Evolutionary conservation across 225 moss, liverwort and hornwort species (phyloP), one percentile per base, ranked within the genome.

Genomic region (Polytrichum formosum): DNA sequence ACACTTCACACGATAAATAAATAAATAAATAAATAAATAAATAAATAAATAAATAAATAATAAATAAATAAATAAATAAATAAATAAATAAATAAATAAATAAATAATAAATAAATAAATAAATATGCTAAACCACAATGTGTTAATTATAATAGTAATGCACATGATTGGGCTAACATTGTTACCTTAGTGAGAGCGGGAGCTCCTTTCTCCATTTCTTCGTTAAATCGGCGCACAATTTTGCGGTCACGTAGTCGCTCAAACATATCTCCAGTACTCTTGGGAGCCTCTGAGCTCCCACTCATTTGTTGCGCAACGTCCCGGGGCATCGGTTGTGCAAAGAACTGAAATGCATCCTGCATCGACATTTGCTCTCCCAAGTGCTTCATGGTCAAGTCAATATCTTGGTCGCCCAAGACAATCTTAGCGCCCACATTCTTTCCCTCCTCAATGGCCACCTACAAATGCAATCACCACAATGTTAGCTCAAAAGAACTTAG

Each of bases 321-420:
- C 10, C 21, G 53, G 5, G 84, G 88, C 84, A 84, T 75, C 6
- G 79, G 79, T 72, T 78, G 77, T 28, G 75, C 82, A 27, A 88
- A 82, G 29, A 74, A 75, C 8, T 66, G 66, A 54, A 85, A 74
- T 16, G 67, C 70, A 53, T 88, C 85, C 25, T 77, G 73, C 72
- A 82, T 72, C 10, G 85, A 80, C 76, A 85, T 76, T 46, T 76
- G 68, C 18, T 78, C 66, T 30, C 85, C 85, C 30, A 85, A 23
- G n/a, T 69, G 80, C 61, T 78, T 76, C 28, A 82, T 28, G 31
- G 88, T 88, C 8, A 63, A 72, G 7, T 88, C 85, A 53, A 85
- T 82, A 53, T 85, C 88, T 61, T 85, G 88, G 65, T 88, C 88
- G 53, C 88, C 88, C 31, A 88, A 66, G 6, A 88, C 85, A 61